Conservation (phyloP, 179 eudicot genomes). For the Nepenthes alata region DNA sequence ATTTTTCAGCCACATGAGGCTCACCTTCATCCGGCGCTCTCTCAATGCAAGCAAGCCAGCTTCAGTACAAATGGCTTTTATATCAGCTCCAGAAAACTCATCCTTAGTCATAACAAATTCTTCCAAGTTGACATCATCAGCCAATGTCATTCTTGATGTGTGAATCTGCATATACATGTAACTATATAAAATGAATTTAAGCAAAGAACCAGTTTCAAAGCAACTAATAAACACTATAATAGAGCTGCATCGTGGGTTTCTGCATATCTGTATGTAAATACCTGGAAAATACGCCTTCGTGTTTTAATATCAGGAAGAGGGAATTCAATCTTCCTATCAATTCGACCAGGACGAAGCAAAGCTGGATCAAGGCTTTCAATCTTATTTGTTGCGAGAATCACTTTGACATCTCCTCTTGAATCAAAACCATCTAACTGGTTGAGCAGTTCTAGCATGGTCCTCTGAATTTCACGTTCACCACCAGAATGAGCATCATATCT, state of each 20-base stretch:
- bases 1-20: background rate
- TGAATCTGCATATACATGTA: slow-evolving; percentile 46
- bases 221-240: background rate
- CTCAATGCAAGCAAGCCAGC: slow-evolving; percentile 90
- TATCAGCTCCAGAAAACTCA: slow-evolving; percentile 97
- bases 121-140: slow-evolving; percentile 94
- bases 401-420: slow-evolving; percentile 91
- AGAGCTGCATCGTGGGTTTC: background rate
- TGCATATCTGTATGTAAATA: slow-evolving; percentile 8
- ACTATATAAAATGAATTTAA: no score
- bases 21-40: slow-evolving; percentile 97
- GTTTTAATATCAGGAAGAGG: slow-evolving; percentile 97
- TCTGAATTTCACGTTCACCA: slow-evolving; percentile 97
- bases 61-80: slow-evolving; percentile 94
- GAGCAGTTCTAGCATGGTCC: slow-evolving; percentile 93
- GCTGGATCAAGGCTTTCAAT: slow-evolving; percentile 95
- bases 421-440: slow-evolving; percentile 96
- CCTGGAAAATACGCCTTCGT: slow-evolving; percentile 84
- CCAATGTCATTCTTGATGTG: slow-evolving; percentile 85
- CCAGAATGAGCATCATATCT: slow-evolving; percentile 98
- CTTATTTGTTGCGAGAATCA: slow-evolving; percentile 89
- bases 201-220: no score
- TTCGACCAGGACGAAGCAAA: slow-evolving; percentile 87
- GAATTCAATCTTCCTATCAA: slow-evolving; percentile 87
- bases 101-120: slow-evolving; percentile 99